A percentile compares a stretch with the other conserved stretches of the same genome.
Conservation (phyloP, 192 early-diverging fungal genomes). For the Backusella parvicylindrica region DNA sequence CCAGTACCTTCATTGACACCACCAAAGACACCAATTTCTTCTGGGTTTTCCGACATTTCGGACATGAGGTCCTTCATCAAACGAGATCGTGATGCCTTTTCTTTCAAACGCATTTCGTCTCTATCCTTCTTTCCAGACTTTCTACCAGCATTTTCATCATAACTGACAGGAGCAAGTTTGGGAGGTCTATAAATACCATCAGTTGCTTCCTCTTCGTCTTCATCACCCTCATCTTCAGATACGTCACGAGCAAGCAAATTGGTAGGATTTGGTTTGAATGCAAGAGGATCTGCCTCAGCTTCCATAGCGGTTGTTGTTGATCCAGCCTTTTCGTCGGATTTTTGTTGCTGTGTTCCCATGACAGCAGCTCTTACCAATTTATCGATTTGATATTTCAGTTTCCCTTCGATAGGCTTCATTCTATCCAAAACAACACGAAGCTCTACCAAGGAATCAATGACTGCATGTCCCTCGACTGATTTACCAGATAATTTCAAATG, state of each 20-base stretch:
- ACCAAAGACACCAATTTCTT: slow-evolving; percentile 69
- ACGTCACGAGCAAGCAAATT: slow-evolving; percentile 49
- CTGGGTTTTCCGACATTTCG: slow-evolving; percentile 86
- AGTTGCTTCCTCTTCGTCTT: slow-evolving; percentile 39
- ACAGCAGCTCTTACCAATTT: slow-evolving; percentile 77
- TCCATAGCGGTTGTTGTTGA: background rate
- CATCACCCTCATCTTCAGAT: slow-evolving; percentile 34
- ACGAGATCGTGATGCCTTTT: slow-evolving; percentile 74
- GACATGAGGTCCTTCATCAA: slow-evolving; percentile 79
- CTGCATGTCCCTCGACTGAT: slow-evolving; percentile 57
- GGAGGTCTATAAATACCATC: slow-evolving; percentile 83
- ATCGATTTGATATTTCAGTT: slow-evolving; percentile 96
- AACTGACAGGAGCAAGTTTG: slow-evolving; percentile 79
- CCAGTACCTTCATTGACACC: slow-evolving; percentile 66
- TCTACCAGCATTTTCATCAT: slow-evolving; percentile 65
- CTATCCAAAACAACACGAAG: slow-evolving; percentile 86
- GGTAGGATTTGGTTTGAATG: slow-evolving; percentile 87
- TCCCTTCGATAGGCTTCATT: slow-evolving; percentile 89
- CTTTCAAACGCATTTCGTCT: slow-evolving; percentile 58
- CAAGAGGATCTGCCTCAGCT: slow-evolving; percentile 61
- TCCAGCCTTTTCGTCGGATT: slow-evolving; percentile 10
- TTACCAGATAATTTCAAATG: slow-evolving; percentile 78
- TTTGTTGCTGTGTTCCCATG: slow-evolving; percentile 39
- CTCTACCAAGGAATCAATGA: slow-evolving; percentile 69
- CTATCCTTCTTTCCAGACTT: slow-evolving; percentile 54